Base-by-base conservation (phyloP, 164 flowering plant genomes). In the Nymphaea thermarum region DNA sequence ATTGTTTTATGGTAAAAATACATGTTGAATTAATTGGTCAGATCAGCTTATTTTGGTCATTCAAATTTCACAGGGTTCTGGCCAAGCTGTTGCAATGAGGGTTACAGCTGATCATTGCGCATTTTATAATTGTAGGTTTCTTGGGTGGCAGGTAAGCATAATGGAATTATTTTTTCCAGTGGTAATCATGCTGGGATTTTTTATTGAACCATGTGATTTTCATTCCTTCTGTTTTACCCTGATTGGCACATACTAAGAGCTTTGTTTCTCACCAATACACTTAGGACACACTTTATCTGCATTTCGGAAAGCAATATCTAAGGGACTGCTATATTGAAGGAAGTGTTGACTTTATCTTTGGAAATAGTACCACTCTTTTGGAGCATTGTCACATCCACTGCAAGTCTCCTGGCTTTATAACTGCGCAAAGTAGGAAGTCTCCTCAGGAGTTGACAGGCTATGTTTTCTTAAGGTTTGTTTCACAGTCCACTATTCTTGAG, bases 371-470 rank as follows among this genome's bases (percentile, higher is more conserved):
- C 60, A 92, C 96, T 69, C 82, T 94, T 45, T 76, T 94, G 79
- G 99, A 94, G 80, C 93, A 90, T 78, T 94, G 98, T 70, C 99
- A 94, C 78, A 83, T 91, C 71, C 93, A 94, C 78, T 94, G 99
- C 88, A 94, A 94, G 77, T 76, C 98, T 43, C 78, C 75, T 4
- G 99, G 96, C 62, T 94, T 70, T 67, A 79, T 94, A 72, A 94
- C 99, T 59, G 98, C 99, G 44, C 99, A 94, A 62, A 85, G 98
- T 80, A 80, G 99, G 75, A 94, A 94, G 80, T 85, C 99, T 68
- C 87, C 98, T 65, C 93, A 91, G 76, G 99, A 91, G 73, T 64
- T 87, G 16, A 91, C 99, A 55, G 99, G 98, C 63, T 94, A 94
- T 77, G 96, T 94, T n/a, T 94, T 94, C 74, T 75, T 94, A 65